These are phyloP conservation scores for Amaranthus tricolor DNA, from an alignment of 179 eudicot species.

Conservation along the genomic window DNA sequence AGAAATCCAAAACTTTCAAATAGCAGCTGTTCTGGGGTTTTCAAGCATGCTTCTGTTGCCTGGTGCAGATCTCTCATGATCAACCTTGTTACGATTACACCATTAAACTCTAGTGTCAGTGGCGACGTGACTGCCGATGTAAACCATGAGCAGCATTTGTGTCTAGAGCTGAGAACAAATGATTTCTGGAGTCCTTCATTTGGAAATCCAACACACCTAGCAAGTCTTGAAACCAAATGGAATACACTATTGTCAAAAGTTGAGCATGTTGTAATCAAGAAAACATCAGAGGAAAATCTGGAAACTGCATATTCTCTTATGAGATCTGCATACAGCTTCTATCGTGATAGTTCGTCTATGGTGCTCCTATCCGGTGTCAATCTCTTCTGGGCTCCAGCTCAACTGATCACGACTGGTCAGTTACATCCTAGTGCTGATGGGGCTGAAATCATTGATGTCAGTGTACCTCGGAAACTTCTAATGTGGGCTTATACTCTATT, in stretches of 20 bases:
- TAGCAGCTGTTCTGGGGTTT: slow-evolving; percentile 64
- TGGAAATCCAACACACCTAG: slow-evolving; percentile 59
- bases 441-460: slow-evolving; percentile 66
- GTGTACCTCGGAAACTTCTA: slow-evolving; percentile 80
- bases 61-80: slow-evolving; percentile 87
- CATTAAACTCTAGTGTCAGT: slow-evolving; percentile 39
- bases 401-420: slow-evolving; percentile 47
- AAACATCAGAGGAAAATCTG: slow-evolving; percentile 67
- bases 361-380: slow-evolving; percentile 65
- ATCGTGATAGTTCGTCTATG: slow-evolving; percentile 78
- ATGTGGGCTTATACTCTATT: slow-evolving; percentile 88
- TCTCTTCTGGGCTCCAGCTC: slow-evolving; percentile 68
- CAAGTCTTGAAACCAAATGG: slow-evolving; percentile 72
- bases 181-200: slow-evolving; percentile 75
- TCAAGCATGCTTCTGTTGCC: slow-evolving; percentile 80
- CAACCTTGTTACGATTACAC: slow-evolving; percentile 70
- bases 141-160: slow-evolving; percentile 65
- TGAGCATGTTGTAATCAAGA: slow-evolving; percentile 65
- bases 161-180: slow-evolving; percentile 65
- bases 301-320: slow-evolving; percentile 73
- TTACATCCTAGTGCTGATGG: slow-evolving; percentile 62
- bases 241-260: slow-evolving; percentile 54
- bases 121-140: slow-evolving; percentile 36
- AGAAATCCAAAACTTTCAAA: slow-evolving; percentile 89
- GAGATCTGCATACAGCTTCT: slow-evolving; percentile 80